These are phyloP conservation scores for Debaryomyces singareniensis DNA, from an alignment of 1,139 yeast genomes.

Conservation along the genomic window DNA sequence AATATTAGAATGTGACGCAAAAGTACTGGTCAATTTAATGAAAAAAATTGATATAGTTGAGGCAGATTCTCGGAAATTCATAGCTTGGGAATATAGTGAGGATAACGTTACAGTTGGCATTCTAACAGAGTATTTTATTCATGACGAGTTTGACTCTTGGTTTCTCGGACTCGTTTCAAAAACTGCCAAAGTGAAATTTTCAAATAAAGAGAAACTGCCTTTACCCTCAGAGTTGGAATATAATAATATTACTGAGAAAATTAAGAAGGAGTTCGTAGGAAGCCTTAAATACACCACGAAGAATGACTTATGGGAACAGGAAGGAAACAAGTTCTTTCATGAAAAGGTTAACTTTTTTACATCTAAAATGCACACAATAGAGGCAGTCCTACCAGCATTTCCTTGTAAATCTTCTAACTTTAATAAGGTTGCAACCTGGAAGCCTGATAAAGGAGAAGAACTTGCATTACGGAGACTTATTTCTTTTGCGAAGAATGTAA, in stretches of 20 bases:
- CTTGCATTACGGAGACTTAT: constrained; percentile 30
- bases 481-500: constrained; percentile 24
- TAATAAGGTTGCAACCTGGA: constrained; percentile 43
- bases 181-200: constrained; percentile 9
- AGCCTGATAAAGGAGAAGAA: constrained; percentile 46
- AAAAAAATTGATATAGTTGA: not conserved
- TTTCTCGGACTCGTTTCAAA: constrained; percentile 21
- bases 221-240: too few relatives aligned
- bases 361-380: constrained; percentile 38
- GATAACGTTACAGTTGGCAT: constrained; percentile 18
- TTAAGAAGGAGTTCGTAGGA: constrained; percentile 29
- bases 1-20: too few relatives aligned
- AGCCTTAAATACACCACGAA: constrained; percentile 42
- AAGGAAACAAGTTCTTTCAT: constrained; percentile 38
- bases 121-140: constrained; percentile 17
- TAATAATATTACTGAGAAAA: constrained; percentile 11
- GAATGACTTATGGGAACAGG: constrained; percentile 43
- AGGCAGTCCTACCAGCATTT: constrained; percentile 58
- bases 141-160: constrained; percentile 26
- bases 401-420: constrained; percentile 57
- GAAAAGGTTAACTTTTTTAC: constrained; percentile 42
- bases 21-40: too few relatives aligned
- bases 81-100: constrained; percentile 14
- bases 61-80: constrained; percentile 4
- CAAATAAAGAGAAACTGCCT: too few relatives aligned